A percentile compares a stretch with the other conserved stretches of the same genome.
Conservation (phyloP, 192 early-diverging fungal genomes). For the Coemansia sp. region DNA sequence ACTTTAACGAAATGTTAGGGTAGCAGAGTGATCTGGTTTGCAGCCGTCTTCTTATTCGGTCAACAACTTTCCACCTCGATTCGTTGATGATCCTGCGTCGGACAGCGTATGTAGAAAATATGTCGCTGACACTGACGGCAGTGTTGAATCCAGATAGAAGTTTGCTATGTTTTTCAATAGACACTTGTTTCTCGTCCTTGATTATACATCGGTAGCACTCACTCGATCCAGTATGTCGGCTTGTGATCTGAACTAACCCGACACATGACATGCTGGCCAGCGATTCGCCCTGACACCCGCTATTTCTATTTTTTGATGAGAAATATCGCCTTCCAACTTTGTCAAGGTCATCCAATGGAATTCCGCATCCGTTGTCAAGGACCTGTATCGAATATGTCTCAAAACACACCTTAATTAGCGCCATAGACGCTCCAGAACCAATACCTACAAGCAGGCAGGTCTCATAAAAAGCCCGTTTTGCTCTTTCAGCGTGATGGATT, state of each 20-base stretch:
- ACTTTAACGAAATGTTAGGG: slow-evolving; percentile 32
- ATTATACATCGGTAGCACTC: slow-evolving; percentile 15
- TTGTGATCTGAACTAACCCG: slow-evolving; percentile 27
- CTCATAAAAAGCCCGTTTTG: neutral
- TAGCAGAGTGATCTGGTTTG: slow-evolving; percentile 27
- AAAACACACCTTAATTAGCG: slow-evolving; percentile 22
- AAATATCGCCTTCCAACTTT: slow-evolving; percentile 27
- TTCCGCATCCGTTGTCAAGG: slow-evolving; percentile 43
- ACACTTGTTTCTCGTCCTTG: slow-evolving; percentile 20
- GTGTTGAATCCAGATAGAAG: slow-evolving; percentile 16
- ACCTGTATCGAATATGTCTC: slow-evolving; percentile 18
- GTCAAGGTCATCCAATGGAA: slow-evolving; percentile 8
- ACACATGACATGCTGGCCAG: slow-evolving; percentile 46
- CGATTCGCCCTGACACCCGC: slow-evolving; percentile 26
- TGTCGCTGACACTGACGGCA: slow-evolving; percentile 20
- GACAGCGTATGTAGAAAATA: slow-evolving; percentile 36
- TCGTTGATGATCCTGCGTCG: slow-evolving; percentile 21
- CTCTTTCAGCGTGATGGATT: neutral
- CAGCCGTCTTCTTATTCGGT: slow-evolving; percentile 18
- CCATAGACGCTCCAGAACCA: slow-evolving; percentile 35
- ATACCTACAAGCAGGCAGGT: slow-evolving; percentile 18
- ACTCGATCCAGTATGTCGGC: neutral
- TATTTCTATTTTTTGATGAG: slow-evolving; percentile 26
- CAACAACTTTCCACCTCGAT: slow-evolving; percentile 14
- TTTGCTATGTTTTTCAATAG: neutral